phyloP scores from a whole-genome alignment of 2,329 filamentous ascomycete species.

The Aspergillus latus region DNA sequence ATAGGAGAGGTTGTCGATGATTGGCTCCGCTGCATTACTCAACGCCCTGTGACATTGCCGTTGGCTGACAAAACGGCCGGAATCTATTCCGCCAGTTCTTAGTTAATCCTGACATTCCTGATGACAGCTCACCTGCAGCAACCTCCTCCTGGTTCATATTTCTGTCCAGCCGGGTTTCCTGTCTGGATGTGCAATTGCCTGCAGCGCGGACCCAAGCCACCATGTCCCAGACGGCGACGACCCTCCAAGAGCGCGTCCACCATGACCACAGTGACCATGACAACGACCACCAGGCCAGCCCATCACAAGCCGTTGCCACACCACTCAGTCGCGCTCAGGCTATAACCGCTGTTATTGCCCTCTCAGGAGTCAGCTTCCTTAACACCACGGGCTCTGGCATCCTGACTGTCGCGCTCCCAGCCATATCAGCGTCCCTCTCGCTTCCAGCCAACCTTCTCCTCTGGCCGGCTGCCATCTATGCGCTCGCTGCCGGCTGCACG shows the following conservation, averaged over 20 bases:
- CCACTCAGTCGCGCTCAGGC: not conserved
- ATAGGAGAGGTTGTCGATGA: not conserved
- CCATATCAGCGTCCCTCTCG: slow-evolving; percentile 30
- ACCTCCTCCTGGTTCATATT: too few relatives aligned
- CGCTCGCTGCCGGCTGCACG: slow-evolving; percentile 32
- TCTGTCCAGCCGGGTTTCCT: too few relatives aligned
- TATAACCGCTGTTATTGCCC: slow-evolving; percentile 26
- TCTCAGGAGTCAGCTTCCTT: slow-evolving; percentile 31
- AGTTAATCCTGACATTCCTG: not conserved
- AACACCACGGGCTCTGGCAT: slow-evolving; percentile 33
- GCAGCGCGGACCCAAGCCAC: too few relatives aligned
- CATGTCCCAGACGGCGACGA: not conserved
- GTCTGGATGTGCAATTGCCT: too few relatives aligned
- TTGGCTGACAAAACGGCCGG: not conserved
- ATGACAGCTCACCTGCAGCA: not conserved
- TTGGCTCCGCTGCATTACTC: not conserved
- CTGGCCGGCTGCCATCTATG: slow-evolving; percentile 15
- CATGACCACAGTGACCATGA: not conserved
- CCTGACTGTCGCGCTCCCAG: slow-evolving; percentile 29
- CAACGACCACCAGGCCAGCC: too few relatives aligned
- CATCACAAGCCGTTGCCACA: not conserved
- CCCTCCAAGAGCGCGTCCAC: not conserved
- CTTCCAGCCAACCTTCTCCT: slow-evolving; percentile 23
- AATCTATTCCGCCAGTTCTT: not conserved
- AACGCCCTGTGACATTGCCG: not conserved